A percentile compares a stretch with the other conserved stretches of the same genome.
These are phyloP conservation scores for Fusarium sublunatum DNA, from an alignment of 2,329 filamentous ascomycete species.

Conservation along the genomic window DNA sequence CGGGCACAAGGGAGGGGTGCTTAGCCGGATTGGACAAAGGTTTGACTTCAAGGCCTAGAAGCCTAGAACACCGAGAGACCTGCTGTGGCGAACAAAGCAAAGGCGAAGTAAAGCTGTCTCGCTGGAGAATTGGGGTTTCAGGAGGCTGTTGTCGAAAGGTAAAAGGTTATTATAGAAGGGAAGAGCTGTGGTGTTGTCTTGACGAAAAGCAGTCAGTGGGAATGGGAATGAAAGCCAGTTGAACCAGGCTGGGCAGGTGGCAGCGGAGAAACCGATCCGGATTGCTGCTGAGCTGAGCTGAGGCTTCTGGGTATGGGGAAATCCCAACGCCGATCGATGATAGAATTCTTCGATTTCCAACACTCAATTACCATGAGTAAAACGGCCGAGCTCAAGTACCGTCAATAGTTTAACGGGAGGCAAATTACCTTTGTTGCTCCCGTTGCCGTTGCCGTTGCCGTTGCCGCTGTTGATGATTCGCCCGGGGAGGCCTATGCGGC, in stretches of 20 bases:
- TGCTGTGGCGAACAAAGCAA: neutral
- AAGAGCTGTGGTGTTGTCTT: neutral
- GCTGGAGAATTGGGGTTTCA: neutral
- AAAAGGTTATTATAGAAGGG: neutral
- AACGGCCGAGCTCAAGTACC: neutral
- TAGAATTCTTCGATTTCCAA: slow-evolving; percentile 8
- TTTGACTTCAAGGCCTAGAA: neutral
- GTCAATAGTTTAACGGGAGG: slow-evolving; percentile 3
- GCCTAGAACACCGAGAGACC: slow-evolving; percentile 15
- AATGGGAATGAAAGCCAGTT: slow-evolving; percentile 2
- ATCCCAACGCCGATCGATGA: slow-evolving; percentile 7
- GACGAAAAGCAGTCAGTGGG: neutral
- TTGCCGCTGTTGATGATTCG: slow-evolving; percentile 6
- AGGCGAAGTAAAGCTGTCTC: neutral
- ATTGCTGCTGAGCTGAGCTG: slow-evolving; percentile 1
- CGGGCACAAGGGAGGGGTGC: slow-evolving; percentile 9
- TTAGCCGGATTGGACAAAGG: slow-evolving; percentile 7
- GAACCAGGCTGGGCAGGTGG: slow-evolving; percentile 13
- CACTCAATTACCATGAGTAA: neutral
- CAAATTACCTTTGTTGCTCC: neutral
- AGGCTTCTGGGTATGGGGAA: neutral
- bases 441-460: neutral
- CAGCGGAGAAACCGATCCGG: slow-evolving; percentile 35
- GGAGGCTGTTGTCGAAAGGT: neutral
- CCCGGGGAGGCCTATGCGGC: slow-evolving; percentile 1